Base-by-base conservation (phyloP, 2,329 filamentous ascomycete species). In the Thielaviopsis populi region DNA sequence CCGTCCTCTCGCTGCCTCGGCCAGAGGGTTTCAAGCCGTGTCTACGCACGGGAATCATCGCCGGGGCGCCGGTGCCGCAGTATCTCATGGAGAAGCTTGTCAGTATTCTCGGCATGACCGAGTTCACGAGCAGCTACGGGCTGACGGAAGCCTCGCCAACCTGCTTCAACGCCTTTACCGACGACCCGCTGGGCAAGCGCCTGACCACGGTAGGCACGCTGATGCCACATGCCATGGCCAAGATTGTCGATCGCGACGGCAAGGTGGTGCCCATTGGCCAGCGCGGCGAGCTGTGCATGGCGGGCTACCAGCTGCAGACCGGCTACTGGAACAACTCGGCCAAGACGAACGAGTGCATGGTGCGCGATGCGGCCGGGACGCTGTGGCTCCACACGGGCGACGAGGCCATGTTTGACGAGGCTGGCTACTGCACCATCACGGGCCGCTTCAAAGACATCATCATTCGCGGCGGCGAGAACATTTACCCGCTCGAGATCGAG, bases 401-500 rank as follows among this genome's bases (percentile, higher is more conserved):
- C 69, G 80, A 88, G 67, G 80, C 89, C 41, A 77, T 85, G 6
- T 83, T 85, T 65, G 86, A 89, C 65, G 80, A 83, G 41, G 74
- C 83, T 8, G 87, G 86, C 0, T 88, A 88, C 70, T 89, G 86
- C 68, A 79, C 77, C 6, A 89, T 91, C 68, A 90, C 87, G 0
- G 87, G 87, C 0, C 77, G 87, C 22, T 88, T 89, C 74, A 90
- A 90, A 74, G 87, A 91, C 66, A 89, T 90, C 42, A 89, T 90
- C 65, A 90, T 90, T 66, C 77, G 87, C 69, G 87, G 86, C 63
- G 86, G 86, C 59, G 86, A 89, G 73, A 89, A 89, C 73, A 82
- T 79, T 71, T 88, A 89, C 70, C 87, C 87, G 0, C 78, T 89
- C 24, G 86, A 90, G 71, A 88, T 89, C 66, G 87, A 90, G 73